Evolutionary conservation across 371 early-diverging fungal species (phyloP).

Genomic region (Mucor piriformis): DNA sequence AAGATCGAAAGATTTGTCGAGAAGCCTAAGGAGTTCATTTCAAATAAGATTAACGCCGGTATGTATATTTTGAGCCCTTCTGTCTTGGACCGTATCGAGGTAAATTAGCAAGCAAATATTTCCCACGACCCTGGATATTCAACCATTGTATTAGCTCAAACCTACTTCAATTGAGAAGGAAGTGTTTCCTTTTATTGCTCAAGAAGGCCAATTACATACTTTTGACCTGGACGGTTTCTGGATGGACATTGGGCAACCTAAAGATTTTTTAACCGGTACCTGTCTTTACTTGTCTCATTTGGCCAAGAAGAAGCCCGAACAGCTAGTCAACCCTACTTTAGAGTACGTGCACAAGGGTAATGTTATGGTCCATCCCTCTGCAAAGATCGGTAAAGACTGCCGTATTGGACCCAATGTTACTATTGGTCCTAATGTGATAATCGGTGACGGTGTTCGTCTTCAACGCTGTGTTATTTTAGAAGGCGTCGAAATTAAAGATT

Average conservation of each 20-base stretch:
- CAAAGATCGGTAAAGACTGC: constrained; percentile 92
- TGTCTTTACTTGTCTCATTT: constrained; percentile 89
- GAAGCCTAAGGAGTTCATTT: constrained; percentile 95
- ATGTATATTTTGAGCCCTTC: constrained; percentile 96
- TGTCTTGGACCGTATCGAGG: constrained; percentile 91
- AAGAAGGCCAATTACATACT: constrained; percentile 81
- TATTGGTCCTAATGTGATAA: constrained; percentile 89
- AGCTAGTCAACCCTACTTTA: constrained; percentile 60
- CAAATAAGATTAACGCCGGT: constrained; percentile 99
- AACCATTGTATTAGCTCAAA: constrained; percentile 28
- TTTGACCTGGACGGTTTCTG: constrained; percentile 98
- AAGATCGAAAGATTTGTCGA: constrained; percentile 96
- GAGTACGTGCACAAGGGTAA: constrained; percentile 80
- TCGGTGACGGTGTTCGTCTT: constrained; percentile 96
- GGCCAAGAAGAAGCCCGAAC: constrained; percentile 71
- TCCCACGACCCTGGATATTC: not conserved
- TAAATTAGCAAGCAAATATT: constrained; percentile 20
- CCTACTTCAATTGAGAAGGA: constrained; percentile 99
- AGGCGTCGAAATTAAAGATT: constrained; percentile 83
- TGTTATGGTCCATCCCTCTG: constrained; percentile 89
- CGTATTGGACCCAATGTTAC: constrained; percentile 96
- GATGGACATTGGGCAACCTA: constrained; percentile 99
- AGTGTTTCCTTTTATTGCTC: constrained; percentile 95
- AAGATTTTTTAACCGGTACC: constrained; percentile 96
- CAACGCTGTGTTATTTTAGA: constrained; percentile 91